Evolutionary conservation across 2,329 filamentous ascomycete genomes (phyloP).

Genomic region (Fusarium sp.): DNA sequence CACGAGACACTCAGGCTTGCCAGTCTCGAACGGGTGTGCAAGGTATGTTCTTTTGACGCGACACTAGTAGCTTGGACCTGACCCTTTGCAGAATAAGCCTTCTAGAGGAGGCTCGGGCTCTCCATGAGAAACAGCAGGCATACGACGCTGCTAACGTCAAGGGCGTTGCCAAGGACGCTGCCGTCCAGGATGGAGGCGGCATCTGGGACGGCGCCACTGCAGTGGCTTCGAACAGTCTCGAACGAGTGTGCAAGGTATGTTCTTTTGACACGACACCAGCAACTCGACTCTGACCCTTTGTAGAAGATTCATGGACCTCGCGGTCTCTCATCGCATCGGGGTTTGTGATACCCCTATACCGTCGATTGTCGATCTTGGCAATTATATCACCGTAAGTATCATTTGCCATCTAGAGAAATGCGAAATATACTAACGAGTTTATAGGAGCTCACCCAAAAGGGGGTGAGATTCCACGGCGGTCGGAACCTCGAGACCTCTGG

Average conservation of each 20-base stretch:
- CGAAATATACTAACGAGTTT: slow-evolving; percentile 10
- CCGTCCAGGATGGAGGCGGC: too few relatives aligned
- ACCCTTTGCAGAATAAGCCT: not conserved
- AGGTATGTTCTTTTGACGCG: not conserved
- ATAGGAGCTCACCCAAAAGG: slow-evolving; percentile 52
- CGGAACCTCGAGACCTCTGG: slow-evolving; percentile 48
- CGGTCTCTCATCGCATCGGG: slow-evolving; percentile 56
- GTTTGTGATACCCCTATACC: slow-evolving; percentile 50
- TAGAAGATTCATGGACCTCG: not conserved
- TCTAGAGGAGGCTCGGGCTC: too few relatives aligned
- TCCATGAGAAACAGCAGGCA: too few relatives aligned
- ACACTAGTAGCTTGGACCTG: not conserved
- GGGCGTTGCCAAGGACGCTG: too few relatives aligned
- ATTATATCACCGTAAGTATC: slow-evolving; percentile 56
- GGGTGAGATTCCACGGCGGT: slow-evolving; percentile 49
- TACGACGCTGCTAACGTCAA: too few relatives aligned
- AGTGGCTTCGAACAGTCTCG: not conserved
- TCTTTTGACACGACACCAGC: not conserved
- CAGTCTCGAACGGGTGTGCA: not conserved
- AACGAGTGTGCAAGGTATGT: not conserved
- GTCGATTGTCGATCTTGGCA: slow-evolving; percentile 51
- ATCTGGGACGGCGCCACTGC: too few relatives aligned
- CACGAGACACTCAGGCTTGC: not conserved
- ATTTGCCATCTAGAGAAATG: not conserved
- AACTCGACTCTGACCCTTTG: not conserved